These are phyloP conservation scores for Acanthochlamys bracteata DNA, from an alignment of 106 monocot species.

Conservation along the genomic window DNA sequence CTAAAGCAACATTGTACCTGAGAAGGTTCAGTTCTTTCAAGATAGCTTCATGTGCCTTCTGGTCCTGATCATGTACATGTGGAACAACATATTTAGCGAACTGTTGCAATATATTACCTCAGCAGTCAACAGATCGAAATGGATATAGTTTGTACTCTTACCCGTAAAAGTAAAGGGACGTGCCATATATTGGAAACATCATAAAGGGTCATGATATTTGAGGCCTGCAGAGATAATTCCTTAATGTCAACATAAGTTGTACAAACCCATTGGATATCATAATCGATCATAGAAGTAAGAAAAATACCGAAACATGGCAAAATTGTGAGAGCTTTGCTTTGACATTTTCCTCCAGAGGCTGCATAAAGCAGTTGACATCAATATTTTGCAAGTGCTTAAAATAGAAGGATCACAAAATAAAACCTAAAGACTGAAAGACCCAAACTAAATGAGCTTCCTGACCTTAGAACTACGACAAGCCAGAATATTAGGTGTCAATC, in stretches of 20 bases:
- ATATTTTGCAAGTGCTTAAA: neutral
- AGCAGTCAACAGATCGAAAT: neutral
- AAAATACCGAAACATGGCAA: slow-evolving; percentile 58
- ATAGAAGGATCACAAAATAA: neutral
- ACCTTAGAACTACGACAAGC: slow-evolving; percentile 74
- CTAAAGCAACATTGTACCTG: slow-evolving; percentile 12
- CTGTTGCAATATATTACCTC: neutral
- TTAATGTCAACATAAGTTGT: neutral
- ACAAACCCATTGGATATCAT: too few relatives aligned
- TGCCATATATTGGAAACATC: slow-evolving; percentile 87
- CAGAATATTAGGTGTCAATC: slow-evolving; percentile 64
- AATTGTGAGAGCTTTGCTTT: slow-evolving; percentile 69
- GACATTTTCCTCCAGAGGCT: slow-evolving; percentile 54
- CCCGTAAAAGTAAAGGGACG: slow-evolving; percentile 55
- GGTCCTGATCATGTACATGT: slow-evolving; percentile 20
- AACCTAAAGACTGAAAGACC: neutral
- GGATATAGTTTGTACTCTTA: neutral
- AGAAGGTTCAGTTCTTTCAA: slow-evolving; percentile 33
- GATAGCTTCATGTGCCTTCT: slow-evolving; percentile 48
- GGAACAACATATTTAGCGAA: neutral
- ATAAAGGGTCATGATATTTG: slow-evolving; percentile 55
- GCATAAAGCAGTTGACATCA: slow-evolving; percentile 6
- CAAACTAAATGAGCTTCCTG: neutral
- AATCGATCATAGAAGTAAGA: neutral
- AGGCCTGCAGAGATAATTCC: slow-evolving; percentile 21